Conservation (phyloP, 2,329 filamentous ascomycete genomes). For the Malbranchea zuffiana region DNA sequence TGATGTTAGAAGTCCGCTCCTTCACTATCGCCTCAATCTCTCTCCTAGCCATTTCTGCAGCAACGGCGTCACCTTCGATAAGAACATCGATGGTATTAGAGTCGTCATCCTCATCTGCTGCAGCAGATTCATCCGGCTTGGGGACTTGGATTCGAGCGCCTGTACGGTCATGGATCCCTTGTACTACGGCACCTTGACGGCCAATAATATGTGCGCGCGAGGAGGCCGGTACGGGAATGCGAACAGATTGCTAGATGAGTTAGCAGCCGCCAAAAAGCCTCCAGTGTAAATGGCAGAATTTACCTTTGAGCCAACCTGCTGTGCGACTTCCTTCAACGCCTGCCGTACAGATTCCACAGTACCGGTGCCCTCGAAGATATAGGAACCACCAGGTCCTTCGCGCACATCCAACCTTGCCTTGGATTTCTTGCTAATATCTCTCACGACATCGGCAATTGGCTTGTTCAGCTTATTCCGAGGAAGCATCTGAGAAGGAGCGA, state of each 20-base stretch:
- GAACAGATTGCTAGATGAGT: constrained; percentile 49
- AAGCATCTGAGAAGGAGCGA: constrained; percentile 65
- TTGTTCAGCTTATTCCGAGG: constrained; percentile 70
- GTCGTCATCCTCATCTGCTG: constrained; percentile 66
- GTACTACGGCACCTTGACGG: constrained; percentile 79
- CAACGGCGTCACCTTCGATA: constrained; percentile 83
- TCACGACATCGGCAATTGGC: constrained; percentile 71
- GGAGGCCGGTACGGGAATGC: constrained; percentile 70
- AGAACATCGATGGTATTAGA: constrained; percentile 67
- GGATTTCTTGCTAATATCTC: constrained; percentile 85
- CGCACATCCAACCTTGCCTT: constrained; percentile 75
- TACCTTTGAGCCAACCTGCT: constrained; percentile 79
- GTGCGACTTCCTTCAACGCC: constrained; percentile 78
- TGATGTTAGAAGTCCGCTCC: constrained; percentile 73
- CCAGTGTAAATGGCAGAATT: constrained; percentile 20
- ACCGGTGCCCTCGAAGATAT: constrained; percentile 77
- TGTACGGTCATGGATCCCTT: constrained; percentile 77
- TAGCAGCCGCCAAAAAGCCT: neutral
- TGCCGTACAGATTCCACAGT: constrained; percentile 74
- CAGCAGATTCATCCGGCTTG: constrained; percentile 56
- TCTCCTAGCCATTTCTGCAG: constrained; percentile 69
- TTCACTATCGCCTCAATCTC: constrained; percentile 80
- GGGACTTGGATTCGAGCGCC: constrained; percentile 86
- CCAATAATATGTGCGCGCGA: constrained; percentile 86
- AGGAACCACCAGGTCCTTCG: constrained; percentile 57